These are phyloP conservation scores for Phalaenopsis equestris DNA, from an alignment of 106 monocot species.

Conservation along the genomic window DNA sequence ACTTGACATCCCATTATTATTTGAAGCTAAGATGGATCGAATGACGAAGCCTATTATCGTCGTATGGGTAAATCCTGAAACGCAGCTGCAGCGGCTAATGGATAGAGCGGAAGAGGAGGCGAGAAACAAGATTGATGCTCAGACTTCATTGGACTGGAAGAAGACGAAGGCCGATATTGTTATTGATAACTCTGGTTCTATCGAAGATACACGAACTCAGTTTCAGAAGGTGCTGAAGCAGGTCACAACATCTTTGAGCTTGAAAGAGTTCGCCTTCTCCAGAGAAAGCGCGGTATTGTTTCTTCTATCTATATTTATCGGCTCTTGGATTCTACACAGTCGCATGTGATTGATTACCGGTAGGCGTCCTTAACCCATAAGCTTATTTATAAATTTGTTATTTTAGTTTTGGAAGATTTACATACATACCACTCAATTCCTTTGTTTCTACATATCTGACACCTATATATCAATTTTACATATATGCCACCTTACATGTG, in stretches of 20 bases:
- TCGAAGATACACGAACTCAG: constrained; percentile 59
- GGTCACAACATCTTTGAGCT: constrained; percentile 45
- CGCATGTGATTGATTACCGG: background rate
- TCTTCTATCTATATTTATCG: constrained; percentile 30
- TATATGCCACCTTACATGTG: too few species aligned
- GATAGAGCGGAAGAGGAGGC: constrained; percentile 79
- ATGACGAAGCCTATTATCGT: constrained; percentile 69
- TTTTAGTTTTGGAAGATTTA: background rate
- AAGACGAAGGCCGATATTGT: constrained; percentile 68
- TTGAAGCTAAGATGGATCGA: constrained; percentile 75
- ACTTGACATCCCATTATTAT: constrained; percentile 85
- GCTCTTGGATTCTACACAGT: constrained; percentile 27
- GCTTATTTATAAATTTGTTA: background rate
- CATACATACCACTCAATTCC: background rate
- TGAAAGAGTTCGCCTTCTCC: constrained; percentile 51
- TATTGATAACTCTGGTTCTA: constrained; percentile 77
- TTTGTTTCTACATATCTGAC: too few species aligned
- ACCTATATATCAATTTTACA: too few species aligned
- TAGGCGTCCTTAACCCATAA: background rate
- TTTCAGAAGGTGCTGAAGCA: constrained; percentile 46
- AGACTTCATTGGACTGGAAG: constrained; percentile 64
- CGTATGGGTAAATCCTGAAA: constrained; percentile 81
- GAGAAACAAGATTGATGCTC: constrained; percentile 56
- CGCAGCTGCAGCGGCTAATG: constrained; percentile 70
- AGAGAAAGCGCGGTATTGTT: constrained; percentile 61